Percentiles rank a stretch among this genome's conserved stretches.
Conservation (phyloP, 495 filamentous ascomycete genomes). For the Daldinia vernicosa region DNA sequence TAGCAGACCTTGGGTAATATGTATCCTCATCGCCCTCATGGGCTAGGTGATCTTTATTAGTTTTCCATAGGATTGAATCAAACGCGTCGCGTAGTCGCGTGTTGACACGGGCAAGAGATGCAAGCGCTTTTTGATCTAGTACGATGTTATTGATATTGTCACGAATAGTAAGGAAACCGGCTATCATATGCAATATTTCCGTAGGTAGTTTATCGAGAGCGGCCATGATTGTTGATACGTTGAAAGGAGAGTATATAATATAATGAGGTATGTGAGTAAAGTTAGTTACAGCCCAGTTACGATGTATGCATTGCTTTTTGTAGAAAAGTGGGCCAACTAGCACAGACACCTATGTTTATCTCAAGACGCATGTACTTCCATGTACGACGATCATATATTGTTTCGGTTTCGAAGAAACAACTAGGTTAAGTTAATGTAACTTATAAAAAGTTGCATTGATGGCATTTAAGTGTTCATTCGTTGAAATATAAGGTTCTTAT, state of each 20-base stretch:
- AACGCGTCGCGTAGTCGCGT: constrained; percentile 19
- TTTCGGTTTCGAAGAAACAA: too few species aligned
- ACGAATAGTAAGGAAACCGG: neutral
- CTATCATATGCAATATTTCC: constrained; percentile 13
- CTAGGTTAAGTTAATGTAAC: too few species aligned
- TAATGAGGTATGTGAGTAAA: too few species aligned
- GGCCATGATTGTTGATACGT: neutral
- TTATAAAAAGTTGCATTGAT: too few species aligned
- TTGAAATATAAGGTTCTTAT: too few species aligned
- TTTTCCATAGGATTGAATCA: constrained; percentile 17
- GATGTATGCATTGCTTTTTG: too few species aligned
- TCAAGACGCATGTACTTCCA: too few species aligned
- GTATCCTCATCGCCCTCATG: neutral
- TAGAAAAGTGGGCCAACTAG: too few species aligned
- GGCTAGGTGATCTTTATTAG: neutral
- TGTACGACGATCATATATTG: too few species aligned
- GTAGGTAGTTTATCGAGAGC: neutral
- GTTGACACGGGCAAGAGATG: constrained; percentile 22
- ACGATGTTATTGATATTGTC: neutral
- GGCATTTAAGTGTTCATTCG: too few species aligned
- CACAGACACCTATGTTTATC: too few species aligned
- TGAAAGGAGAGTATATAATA: neutral
- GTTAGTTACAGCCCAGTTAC: too few species aligned
- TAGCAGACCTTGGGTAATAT: neutral
- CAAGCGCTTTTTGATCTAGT: neutral